These are phyloP conservation scores for Leccinum disarticulatum DNA, from an alignment of 768 basidiomycete genomes.

Conservation along the genomic window DNA sequence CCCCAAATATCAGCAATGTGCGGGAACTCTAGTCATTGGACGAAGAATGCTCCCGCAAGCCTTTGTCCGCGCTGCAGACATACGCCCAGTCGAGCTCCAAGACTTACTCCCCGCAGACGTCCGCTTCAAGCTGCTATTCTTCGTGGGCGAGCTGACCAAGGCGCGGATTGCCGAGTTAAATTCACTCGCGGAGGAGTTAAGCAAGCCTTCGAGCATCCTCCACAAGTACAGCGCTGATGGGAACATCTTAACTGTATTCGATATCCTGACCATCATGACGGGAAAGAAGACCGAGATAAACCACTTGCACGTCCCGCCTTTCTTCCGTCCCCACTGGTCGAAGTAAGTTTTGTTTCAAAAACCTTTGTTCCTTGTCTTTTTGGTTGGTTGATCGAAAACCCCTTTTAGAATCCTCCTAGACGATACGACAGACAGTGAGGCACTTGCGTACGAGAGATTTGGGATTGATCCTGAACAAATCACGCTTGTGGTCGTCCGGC, in stretches of 20 bases:
- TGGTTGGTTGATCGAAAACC: not conserved
- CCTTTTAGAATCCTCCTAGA: slow-evolving; percentile 35
- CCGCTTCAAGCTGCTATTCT: slow-evolving; percentile 40
- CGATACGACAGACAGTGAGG: slow-evolving; percentile 30
- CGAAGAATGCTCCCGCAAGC: slow-evolving; percentile 39
- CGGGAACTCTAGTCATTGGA: slow-evolving; percentile 35
- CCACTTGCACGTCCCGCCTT: slow-evolving; percentile 34
- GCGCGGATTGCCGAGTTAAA: slow-evolving; percentile 22
- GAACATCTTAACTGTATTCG: slow-evolving; percentile 31
- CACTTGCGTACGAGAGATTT: slow-evolving; percentile 34
- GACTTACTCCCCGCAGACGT: slow-evolving; percentile 40
- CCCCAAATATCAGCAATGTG: slow-evolving; percentile 29
- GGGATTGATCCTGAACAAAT: slow-evolving; percentile 31
- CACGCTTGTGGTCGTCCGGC: slow-evolving; percentile 39
- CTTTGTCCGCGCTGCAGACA: slow-evolving; percentile 38
- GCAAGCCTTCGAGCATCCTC: slow-evolving; percentile 27
- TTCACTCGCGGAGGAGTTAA: slow-evolving; percentile 28
- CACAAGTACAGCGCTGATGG: slow-evolving; percentile 27
- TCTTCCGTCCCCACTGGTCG: slow-evolving; percentile 42
- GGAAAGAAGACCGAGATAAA: slow-evolving; percentile 35
- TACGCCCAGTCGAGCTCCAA: slow-evolving; percentile 39
- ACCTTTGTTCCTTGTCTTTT: not conserved
- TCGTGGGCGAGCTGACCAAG: slow-evolving; percentile 31
- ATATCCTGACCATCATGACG: slow-evolving; percentile 26
- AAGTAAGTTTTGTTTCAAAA: slow-evolving; percentile 32